Conservation (phyloP, 2,329 filamentous ascomycete species). For the Colletotrichum godetiae region DNA sequence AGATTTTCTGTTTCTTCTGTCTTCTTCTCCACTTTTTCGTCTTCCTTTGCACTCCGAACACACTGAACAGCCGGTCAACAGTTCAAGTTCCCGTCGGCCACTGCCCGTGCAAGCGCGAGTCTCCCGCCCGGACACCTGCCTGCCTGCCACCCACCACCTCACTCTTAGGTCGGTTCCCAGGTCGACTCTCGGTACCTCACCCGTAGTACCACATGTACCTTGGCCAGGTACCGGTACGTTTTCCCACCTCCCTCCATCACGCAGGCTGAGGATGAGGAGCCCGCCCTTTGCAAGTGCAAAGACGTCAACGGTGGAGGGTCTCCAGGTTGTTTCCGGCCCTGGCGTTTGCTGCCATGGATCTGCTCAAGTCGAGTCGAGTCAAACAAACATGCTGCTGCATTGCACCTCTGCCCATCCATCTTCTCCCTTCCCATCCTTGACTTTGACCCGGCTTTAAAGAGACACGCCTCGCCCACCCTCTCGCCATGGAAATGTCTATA, state of each 20-base stretch:
- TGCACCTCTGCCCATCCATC: background rate
- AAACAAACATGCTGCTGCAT: background rate
- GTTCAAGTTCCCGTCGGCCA: background rate
- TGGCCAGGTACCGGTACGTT: slow-evolving; percentile 34
- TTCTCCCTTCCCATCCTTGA: slow-evolving; percentile 27
- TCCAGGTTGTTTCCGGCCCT: slow-evolving; percentile 13
- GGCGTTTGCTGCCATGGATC: slow-evolving; percentile 25
- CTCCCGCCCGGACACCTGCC: background rate
- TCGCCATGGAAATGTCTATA: background rate
- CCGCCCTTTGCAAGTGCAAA: slow-evolving; percentile 30
- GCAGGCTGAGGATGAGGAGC: slow-evolving; percentile 19
- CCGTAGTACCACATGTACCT: slow-evolving; percentile 23
- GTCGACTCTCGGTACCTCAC: slow-evolving; percentile 4
- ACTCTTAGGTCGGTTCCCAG: background rate
- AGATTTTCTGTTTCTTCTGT: background rate
- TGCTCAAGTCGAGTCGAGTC: slow-evolving; percentile 9
- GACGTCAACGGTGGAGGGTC: slow-evolving; percentile 11
- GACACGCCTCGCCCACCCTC: slow-evolving; percentile 23
- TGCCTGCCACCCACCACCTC: background rate
- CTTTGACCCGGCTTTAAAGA: slow-evolving; percentile 29
- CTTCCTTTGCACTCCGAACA: too few relatives aligned
- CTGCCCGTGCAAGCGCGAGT: background rate
- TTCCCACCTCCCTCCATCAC: slow-evolving; percentile 24
- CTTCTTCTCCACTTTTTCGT: background rate
- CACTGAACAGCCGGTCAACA: too few relatives aligned